Percentiles rank a stretch among this genome's conserved stretches.
These are phyloP conservation scores for Aspergillus latus DNA, from an alignment of 2,329 filamentous ascomycete genomes.

Conservation along the genomic window DNA sequence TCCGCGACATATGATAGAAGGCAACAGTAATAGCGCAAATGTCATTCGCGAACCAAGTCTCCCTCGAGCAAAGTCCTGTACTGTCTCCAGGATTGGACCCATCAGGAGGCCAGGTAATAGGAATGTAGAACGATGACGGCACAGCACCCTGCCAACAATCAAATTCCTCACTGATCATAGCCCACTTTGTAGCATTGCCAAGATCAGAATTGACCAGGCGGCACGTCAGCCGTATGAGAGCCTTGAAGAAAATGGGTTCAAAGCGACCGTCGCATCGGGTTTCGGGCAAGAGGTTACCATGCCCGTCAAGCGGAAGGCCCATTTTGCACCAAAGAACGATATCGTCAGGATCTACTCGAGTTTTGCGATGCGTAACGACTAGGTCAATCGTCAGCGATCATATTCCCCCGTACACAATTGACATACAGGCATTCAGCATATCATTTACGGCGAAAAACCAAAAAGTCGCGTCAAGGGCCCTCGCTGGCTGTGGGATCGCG, in stretches of 20 bases:
- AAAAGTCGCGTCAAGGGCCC: slow-evolving; percentile 13
- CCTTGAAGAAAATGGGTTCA: background rate
- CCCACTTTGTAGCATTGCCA: background rate
- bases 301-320: slow-evolving; percentile 1
- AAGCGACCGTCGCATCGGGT: too few relatives aligned
- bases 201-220: slow-evolving; percentile 4
- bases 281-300: background rate
- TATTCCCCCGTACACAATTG: too few relatives aligned
- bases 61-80: background rate
- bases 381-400: background rate
- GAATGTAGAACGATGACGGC: background rate
- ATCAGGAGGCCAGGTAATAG: slow-evolving; percentile 3
- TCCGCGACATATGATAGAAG: slow-evolving; percentile 24
- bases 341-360: slow-evolving; percentile 3
- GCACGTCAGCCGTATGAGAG: slow-evolving; percentile 9
- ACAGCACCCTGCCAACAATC: slow-evolving; percentile 3
- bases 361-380: slow-evolving; percentile 3
- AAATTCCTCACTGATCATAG: slow-evolving; percentile 1
- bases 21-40: slow-evolving; percentile 18
- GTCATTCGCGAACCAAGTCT: slow-evolving; percentile 20
- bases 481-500: background rate
- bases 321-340: slow-evolving; percentile 4
- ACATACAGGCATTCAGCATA: slow-evolving; percentile 19
- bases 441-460: slow-evolving; percentile 22
- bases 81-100: background rate